Percentiles rank a stretch among this genome's conserved stretches.
phyloP scores from a whole-genome alignment of 2,329 filamentous ascomycete species.

The Monosporascus sp. region DNA sequence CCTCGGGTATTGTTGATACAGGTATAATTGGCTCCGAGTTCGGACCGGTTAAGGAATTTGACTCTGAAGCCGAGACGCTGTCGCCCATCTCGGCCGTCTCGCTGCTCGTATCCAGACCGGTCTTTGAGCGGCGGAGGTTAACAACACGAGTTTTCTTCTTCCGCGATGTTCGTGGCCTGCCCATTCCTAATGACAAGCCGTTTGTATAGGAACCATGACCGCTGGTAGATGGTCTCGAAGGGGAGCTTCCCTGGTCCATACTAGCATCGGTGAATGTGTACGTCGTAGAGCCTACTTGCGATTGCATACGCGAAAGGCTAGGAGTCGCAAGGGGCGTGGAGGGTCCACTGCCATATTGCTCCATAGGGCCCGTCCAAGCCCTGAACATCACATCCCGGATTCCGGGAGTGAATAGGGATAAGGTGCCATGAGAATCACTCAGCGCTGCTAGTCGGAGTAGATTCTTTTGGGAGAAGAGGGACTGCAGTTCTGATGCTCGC shows the following conservation, averaged over 20 bases:
- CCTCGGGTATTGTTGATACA: constrained; percentile 50
- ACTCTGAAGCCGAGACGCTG: constrained; percentile 49
- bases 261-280: constrained; percentile 71
- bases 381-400: constrained; percentile 87
- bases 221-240: constrained; percentile 63
- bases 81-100: constrained; percentile 48
- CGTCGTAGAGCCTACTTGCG: constrained; percentile 53
- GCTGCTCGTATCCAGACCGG: constrained; percentile 44
- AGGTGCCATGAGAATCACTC: constrained; percentile 80
- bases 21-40: constrained; percentile 57
- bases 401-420: constrained; percentile 88
- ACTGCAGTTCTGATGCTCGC: constrained; percentile 74
- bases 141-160: constrained; percentile 84
- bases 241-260: constrained; percentile 53
- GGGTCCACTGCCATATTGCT: constrained; percentile 56
- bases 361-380: constrained; percentile 79
- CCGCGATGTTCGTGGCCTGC: constrained; percentile 55
- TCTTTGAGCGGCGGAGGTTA: constrained; percentile 64
- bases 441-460: constrained; percentile 75
- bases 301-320: constrained; percentile 58
- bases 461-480: constrained; percentile 93
- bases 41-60: constrained; percentile 51
- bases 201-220: constrained; percentile 57
- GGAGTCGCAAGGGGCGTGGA: constrained; percentile 45
- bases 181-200: constrained; percentile 59